These are phyloP conservation scores for Prillingera fragicola DNA, from an alignment of 1,284 basidiomycete genomes.

Conservation along the genomic window DNA sequence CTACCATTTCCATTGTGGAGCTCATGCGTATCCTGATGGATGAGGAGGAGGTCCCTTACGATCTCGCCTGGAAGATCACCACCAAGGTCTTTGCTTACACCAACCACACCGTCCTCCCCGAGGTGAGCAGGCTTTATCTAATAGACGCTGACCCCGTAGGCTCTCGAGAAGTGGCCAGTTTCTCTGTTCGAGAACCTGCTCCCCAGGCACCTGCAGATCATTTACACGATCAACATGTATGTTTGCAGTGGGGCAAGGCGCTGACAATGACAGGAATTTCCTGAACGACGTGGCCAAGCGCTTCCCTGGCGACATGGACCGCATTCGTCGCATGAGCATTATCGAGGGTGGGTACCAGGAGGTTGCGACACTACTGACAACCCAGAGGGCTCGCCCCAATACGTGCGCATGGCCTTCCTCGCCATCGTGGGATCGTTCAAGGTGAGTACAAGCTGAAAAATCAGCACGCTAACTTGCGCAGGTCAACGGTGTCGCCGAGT, in stretches of 20 bases:
- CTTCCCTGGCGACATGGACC: conserved; percentile 77
- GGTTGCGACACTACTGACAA: neutral
- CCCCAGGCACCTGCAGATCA: conserved; percentile 67
- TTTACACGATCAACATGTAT: conserved; percentile 70
- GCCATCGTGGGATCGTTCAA: conserved; percentile 62
- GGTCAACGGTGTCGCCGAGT: conserved; percentile 91
- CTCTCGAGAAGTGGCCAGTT: conserved; percentile 75
- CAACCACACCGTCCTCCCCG: conserved; percentile 61
- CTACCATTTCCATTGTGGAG: conserved; percentile 88
- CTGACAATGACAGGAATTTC: conserved; percentile 37
- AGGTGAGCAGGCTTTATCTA: neutral
- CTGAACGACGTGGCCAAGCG: conserved; percentile 70
- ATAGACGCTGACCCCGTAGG: conserved; percentile 23
- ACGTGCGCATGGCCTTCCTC: conserved; percentile 74
- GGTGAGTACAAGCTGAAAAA: conserved; percentile 15
- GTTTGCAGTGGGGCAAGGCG: conserved; percentile 26
- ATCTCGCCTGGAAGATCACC: conserved; percentile 75
- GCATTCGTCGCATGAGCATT: conserved; percentile 74
- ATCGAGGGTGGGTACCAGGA: conserved; percentile 64
- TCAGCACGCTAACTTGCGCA: neutral
- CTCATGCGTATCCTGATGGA: conserved; percentile 75
- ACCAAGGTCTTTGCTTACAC: conserved; percentile 89
- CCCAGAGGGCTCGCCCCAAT: conserved; percentile 71
- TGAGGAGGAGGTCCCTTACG: conserved; percentile 81
- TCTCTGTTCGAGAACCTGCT: conserved; percentile 73